These are phyloP conservation scores for Wickerhamomyces kurtzmanii DNA, from an alignment of 805 yeast genomes.

Conservation along the genomic window DNA sequence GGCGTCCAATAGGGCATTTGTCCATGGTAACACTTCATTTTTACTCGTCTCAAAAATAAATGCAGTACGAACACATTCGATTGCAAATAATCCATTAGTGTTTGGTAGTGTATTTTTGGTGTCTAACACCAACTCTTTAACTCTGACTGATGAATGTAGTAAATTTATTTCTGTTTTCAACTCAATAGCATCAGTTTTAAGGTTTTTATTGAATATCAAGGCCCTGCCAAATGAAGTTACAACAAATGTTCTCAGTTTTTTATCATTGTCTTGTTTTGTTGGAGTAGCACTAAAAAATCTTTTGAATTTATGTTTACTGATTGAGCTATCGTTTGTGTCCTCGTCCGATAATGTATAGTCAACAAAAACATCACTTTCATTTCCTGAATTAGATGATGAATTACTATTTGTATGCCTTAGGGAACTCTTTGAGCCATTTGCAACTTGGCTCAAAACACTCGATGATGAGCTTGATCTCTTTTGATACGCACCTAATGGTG, in stretches of 20 bases:
- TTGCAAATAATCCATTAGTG: constrained; percentile 37
- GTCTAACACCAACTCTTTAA: constrained; percentile 48
- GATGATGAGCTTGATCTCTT: constrained; percentile 25
- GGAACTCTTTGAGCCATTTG: constrained; percentile 31
- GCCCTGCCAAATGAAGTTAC: constrained; percentile 59
- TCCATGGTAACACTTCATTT: constrained; percentile 46
- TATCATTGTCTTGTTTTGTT: constrained; percentile 21
- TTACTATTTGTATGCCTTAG: constrained; percentile 22
- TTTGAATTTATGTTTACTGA: constrained; percentile 11
- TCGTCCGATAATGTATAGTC: constrained; percentile 11
- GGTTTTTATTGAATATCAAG: constrained; percentile 37
- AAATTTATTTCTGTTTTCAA: constrained; percentile 46
- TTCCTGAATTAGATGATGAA: constrained; percentile 10
- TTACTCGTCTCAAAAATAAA: constrained; percentile 48
- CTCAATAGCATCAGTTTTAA: constrained; percentile 27
- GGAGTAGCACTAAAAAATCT: constrained; percentile 11
- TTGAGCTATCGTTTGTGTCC: constrained; percentile 8
- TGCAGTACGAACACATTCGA: constrained; percentile 43
- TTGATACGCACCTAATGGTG: constrained; percentile 39
- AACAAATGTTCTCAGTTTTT: constrained; percentile 39
- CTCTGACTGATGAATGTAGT: constrained; percentile 37
- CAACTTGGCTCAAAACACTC: constrained; percentile 32
- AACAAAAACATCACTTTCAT: constrained; percentile 20
- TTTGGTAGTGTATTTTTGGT: constrained; percentile 14
- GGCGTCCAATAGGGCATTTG: constrained; percentile 39